phyloP scores from a whole-genome alignment of 2,329 filamentous ascomycete genomes.

The Cercospora sp. region DNA sequence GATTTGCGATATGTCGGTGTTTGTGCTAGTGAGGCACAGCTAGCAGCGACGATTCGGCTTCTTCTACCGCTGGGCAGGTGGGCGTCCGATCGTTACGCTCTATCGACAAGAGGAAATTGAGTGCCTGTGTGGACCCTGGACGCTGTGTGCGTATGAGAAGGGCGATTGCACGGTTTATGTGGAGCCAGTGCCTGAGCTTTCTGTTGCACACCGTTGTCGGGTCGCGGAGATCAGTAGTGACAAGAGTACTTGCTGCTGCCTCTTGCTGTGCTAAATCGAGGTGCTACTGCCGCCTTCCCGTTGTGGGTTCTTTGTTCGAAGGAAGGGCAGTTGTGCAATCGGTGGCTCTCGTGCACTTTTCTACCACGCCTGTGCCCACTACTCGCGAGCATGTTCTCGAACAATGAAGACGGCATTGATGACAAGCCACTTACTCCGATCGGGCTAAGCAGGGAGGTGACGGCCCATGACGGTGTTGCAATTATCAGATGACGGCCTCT shows the following conservation, averaged over 20 bases:
- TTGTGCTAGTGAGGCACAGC: neutral
- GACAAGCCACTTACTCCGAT: neutral
- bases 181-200: slow-evolving; percentile 1
- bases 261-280: neutral
- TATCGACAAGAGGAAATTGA: neutral
- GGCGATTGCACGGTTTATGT: neutral
- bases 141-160: neutral
- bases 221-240: slow-evolving; percentile 1
- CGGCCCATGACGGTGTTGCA: slow-evolving; percentile 1
- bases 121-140: neutral
- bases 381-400: slow-evolving; percentile 1
- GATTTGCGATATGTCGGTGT: neutral
- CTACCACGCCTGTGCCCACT: neutral
- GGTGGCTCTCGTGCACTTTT: neutral
- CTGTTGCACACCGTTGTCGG: slow-evolving; percentile 1
- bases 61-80: neutral
- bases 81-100: neutral
- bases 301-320: neutral
- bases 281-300: neutral
- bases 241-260: neutral
- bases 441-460: neutral
- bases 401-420: neutral
- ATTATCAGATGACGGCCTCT: slow-evolving; percentile 6
- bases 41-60: neutral
- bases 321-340: neutral